A percentile compares a stretch with the other conserved stretches of the same genome.
Evolutionary conservation across 2,329 filamentous ascomycete genomes (phyloP).

Genomic region (Botrytis medusae): DNA sequence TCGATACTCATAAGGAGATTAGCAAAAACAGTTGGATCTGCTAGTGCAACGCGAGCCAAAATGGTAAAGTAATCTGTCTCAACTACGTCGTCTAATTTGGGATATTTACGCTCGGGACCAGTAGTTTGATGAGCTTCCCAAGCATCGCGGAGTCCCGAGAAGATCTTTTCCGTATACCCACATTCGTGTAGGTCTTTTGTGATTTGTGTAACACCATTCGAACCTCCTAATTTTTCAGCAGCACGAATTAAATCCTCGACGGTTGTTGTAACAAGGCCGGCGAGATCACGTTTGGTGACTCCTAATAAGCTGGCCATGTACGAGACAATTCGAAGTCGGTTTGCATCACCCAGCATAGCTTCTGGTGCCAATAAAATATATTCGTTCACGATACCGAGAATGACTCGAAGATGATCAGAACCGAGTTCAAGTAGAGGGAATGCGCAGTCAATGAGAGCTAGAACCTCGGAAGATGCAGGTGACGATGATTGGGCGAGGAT

Average conservation of each 20-base stretch:
- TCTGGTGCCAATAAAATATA: constrained; percentile 70
- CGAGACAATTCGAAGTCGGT: constrained; percentile 51
- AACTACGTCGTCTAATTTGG: constrained; percentile 70
- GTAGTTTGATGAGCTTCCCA: constrained; percentile 77
- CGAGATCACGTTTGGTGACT: constrained; percentile 56
- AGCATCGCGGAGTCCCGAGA: constrained; percentile 65
- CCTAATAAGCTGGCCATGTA: constrained; percentile 53
- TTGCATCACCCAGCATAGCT: constrained; percentile 59
- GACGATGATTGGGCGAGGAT: constrained; percentile 66
- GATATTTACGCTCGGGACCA: constrained; percentile 71
- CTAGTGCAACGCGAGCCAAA: constrained; percentile 73
- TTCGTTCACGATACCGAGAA: constrained; percentile 64
- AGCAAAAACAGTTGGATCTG: constrained; percentile 69
- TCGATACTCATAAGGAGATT: constrained; percentile 49
- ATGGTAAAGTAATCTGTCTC: constrained; percentile 86
- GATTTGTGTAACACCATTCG: constrained; percentile 60
- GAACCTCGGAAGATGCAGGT: constrained; percentile 61
- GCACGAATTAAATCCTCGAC: constrained; percentile 65
- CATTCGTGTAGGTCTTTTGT: constrained; percentile 64
- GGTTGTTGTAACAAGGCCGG: constrained; percentile 57
- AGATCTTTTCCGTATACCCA: constrained; percentile 61
- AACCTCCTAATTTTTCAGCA: constrained; percentile 61
- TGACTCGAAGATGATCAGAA: constrained; percentile 60
- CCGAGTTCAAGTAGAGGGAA: constrained; percentile 68
- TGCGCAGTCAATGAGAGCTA: constrained; percentile 60